Evolutionary conservation across 176 grass and related monocot species (phyloP).

Genomic region (Phoenix dactylifera): DNA sequence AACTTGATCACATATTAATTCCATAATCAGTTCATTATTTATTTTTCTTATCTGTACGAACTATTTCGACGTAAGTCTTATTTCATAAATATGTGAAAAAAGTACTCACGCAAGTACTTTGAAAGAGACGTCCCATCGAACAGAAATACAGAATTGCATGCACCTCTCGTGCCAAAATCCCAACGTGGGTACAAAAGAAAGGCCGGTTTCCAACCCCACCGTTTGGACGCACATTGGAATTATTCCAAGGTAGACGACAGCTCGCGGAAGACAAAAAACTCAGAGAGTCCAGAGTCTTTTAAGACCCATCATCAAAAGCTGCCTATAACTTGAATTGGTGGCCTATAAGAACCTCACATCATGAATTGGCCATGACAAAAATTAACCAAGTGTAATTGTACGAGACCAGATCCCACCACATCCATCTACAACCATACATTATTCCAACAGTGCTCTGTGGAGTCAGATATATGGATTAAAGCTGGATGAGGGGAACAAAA

Average conservation of each 20-base stretch:
- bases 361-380: constrained; percentile 9
- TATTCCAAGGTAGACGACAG: constrained; percentile 2
- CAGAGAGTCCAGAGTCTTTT: neutral
- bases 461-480: no score
- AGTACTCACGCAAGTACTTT: neutral
- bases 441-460: no score
- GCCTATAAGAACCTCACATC: neutral
- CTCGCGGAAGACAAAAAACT: neutral
- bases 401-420: neutral
- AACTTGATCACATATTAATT: no score
- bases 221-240: neutral
- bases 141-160: neutral
- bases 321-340: neutral
- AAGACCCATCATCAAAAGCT: neutral
- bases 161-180: neutral
- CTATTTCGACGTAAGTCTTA: neutral
- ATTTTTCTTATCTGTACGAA: neutral
- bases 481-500: no score
- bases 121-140: neutral
- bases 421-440: no score
- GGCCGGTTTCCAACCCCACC: constrained; percentile 2
- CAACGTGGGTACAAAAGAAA: constrained; percentile 14
- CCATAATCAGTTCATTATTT: no score
- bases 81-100: no score
- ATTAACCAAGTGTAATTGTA: constrained; percentile 12